Evolutionary conservation across 1,284 basidiomycete genomes (phyloP).

Genomic region (Marasmius sp.): DNA sequence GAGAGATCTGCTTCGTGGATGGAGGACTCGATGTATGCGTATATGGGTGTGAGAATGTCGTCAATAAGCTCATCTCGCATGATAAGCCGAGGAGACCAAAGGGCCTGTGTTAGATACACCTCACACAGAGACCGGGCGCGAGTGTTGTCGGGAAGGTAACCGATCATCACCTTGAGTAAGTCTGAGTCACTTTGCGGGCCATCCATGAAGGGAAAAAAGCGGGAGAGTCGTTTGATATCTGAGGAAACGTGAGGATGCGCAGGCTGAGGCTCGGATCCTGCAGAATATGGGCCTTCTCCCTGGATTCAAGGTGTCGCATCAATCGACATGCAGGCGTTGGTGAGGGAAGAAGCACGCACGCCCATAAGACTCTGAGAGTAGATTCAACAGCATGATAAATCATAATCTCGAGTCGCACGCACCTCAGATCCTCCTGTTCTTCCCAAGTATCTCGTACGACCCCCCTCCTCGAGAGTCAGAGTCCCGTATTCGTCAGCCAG

Average conservation of each 20-base stretch:
- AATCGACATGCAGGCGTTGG: too few relatives aligned
- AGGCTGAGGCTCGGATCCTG: too few relatives aligned
- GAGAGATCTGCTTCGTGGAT: background rate
- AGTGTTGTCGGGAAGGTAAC: conserved; percentile 34
- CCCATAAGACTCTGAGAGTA: too few relatives aligned
- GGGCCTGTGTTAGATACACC: conserved; percentile 42
- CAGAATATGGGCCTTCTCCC: too few relatives aligned
- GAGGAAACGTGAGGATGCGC: background rate
- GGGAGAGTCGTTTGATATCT: conserved; percentile 1
- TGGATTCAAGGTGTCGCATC: too few relatives aligned
- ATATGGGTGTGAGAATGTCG: conserved; percentile 1
- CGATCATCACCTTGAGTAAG: background rate
- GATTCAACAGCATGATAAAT: too few relatives aligned
- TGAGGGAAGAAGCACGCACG: too few relatives aligned
- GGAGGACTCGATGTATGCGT: background rate
- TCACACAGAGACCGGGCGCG: conserved; percentile 39
- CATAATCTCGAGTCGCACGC: background rate
- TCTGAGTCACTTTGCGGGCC: background rate
- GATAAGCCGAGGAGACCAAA: background rate
- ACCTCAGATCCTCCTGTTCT: background rate
- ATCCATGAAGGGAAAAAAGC: conserved; percentile 4
- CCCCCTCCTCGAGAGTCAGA: conserved; percentile 58
- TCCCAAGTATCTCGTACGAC: conserved; percentile 31
- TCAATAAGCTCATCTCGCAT: conserved; percentile 3
- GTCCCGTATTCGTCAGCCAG: conserved; percentile 54